Evolutionary conservation across 495 filamentous ascomycete genomes (phyloP).

Genomic region (Lasiosphaeriaceae sp.): DNA sequence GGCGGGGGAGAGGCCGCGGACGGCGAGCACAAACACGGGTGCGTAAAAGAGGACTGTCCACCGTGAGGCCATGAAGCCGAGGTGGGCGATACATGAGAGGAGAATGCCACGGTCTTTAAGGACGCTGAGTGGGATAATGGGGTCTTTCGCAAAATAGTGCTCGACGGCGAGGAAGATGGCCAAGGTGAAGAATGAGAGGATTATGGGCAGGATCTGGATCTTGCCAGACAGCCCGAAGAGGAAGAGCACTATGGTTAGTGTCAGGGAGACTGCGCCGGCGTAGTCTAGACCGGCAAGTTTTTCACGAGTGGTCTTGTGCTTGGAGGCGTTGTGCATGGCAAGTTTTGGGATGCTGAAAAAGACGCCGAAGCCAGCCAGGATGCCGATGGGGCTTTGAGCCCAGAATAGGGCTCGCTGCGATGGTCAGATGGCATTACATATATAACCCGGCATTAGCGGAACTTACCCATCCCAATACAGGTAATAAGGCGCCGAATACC

Average conservation of each 20-base stretch:
- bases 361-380: slow-evolving; percentile 54
- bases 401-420: slow-evolving; percentile 63
- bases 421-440: not conserved
- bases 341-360: slow-evolving; percentile 55
- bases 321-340: slow-evolving; percentile 26
- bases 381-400: slow-evolving; percentile 55
- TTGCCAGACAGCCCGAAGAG: slow-evolving; percentile 61
- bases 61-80: slow-evolving; percentile 70
- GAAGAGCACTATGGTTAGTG: slow-evolving; percentile 54
- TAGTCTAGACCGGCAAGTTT: slow-evolving; percentile 67
- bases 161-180: slow-evolving; percentile 60
- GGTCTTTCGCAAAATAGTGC: slow-evolving; percentile 50
- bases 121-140: slow-evolving; percentile 65
- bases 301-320: slow-evolving; percentile 25
- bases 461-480: slow-evolving; percentile 64
- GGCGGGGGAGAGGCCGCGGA: slow-evolving; percentile 61
- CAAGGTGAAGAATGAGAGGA: slow-evolving; percentile 51
- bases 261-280: slow-evolving; percentile 58
- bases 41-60: slow-evolving; percentile 77
- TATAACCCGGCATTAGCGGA: not conserved
- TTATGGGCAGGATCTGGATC: slow-evolving; percentile 54
- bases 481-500: slow-evolving; percentile 60
- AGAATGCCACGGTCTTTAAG: slow-evolving; percentile 61
- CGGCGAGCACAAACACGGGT: slow-evolving; percentile 69
- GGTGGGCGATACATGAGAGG: slow-evolving; percentile 62